Percentiles rank a stretch among this genome's conserved stretches.
phyloP scores from a whole-genome alignment of 768 basidiomycete genomes.

The Pholiota microspora region DNA sequence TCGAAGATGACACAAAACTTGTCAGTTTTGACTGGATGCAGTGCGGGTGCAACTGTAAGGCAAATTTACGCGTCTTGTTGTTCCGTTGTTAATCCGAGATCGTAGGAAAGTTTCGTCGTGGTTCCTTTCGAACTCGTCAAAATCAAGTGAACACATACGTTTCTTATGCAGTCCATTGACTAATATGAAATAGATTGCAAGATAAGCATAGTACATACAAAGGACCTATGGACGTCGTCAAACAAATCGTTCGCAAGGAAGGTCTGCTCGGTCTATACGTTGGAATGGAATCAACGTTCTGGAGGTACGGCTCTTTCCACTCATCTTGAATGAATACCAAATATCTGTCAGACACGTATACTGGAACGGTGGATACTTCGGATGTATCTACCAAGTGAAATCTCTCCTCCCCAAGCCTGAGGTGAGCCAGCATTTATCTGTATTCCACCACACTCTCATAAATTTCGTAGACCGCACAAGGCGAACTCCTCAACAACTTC shows the following conservation, averaged over 20 bases:
- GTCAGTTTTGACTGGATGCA: constrained; percentile 89
- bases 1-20: constrained; percentile 84
- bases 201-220: constrained; percentile 89
- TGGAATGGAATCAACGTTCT: constrained; percentile 97
- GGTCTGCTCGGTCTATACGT: constrained; percentile 86
- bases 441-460: background rate
- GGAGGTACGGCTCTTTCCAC: constrained; percentile 63
- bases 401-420: constrained; percentile 80
- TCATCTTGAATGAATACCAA: constrained; percentile 1
- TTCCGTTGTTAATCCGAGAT: background rate
- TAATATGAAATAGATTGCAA: constrained; percentile 58
- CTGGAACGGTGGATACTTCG: constrained; percentile 98
- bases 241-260: constrained; percentile 70
- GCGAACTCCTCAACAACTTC: constrained; percentile 86
- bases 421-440: constrained; percentile 38
- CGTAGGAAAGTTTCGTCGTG: constrained; percentile 83
- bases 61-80: background rate
- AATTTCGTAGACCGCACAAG: constrained; percentile 53
- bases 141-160: constrained; percentile 55
- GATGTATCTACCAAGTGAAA: constrained; percentile 85
- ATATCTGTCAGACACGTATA: constrained; percentile 59
- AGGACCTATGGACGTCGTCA: constrained; percentile 90
- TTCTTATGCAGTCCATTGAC: background rate
- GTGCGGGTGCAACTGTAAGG: constrained; percentile 83
- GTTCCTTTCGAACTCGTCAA: constrained; percentile 97